Evolutionary conservation across 2,329 filamentous ascomycete genomes (phyloP).

Genomic region (Aureobasidium sp.): DNA sequence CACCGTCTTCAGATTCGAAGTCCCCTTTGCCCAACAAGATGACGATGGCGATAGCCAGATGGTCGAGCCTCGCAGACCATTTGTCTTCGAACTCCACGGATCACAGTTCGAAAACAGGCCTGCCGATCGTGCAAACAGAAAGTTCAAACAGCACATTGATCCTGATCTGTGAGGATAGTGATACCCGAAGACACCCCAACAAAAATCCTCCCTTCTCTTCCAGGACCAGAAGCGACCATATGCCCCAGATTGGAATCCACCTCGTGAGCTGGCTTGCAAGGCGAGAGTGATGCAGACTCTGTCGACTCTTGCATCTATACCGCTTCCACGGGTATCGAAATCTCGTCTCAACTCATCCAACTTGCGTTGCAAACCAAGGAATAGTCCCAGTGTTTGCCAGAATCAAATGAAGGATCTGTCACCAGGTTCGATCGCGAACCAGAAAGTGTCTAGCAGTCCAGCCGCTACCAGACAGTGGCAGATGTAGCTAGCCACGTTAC

Average conservation of each 20-base stretch:
- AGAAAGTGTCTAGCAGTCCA: neutral
- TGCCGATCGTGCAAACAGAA: conserved; percentile 77
- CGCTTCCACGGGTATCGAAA: too few relatives aligned
- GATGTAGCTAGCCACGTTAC: neutral
- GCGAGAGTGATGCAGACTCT: neutral
- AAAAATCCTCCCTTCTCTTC: neutral
- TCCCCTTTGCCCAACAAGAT: conserved; percentile 41
- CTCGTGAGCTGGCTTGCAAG: too few relatives aligned
- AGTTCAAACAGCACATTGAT: conserved; percentile 80
- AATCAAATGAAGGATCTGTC: too few relatives aligned
- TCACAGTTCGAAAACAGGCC: conserved; percentile 78
- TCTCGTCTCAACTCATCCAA: neutral
- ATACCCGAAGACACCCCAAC: too few relatives aligned
- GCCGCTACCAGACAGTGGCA: neutral
- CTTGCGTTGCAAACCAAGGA: too few relatives aligned
- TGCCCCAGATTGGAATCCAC: too few relatives aligned
- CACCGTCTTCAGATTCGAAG: conserved; percentile 69
- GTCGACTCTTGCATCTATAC: neutral
- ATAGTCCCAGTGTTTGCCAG: neutral
- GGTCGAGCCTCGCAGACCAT: conserved; percentile 29
- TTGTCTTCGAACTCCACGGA: conserved; percentile 80
- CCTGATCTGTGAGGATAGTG: conserved; percentile 52
- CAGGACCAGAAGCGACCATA: too few relatives aligned
- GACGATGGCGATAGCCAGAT: conserved; percentile 18
- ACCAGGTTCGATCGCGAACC: too few relatives aligned